These are phyloP conservation scores for Tolypocladium paradoxum DNA, from an alignment of 2,329 filamentous ascomycete species.

Conservation along the genomic window DNA sequence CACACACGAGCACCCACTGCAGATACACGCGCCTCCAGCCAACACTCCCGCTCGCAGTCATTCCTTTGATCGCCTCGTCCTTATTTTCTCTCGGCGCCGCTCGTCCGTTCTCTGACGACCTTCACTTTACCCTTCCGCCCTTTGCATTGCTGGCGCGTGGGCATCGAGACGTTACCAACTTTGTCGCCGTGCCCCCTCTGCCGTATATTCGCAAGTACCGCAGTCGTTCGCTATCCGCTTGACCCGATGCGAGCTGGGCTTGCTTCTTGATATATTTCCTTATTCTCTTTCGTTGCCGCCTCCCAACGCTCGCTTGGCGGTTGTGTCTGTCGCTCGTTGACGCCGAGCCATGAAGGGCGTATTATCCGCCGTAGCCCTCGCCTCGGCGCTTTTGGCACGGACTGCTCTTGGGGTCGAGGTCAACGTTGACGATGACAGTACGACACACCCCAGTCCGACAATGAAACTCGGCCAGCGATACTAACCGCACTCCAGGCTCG, in stretches of 20 bases:
- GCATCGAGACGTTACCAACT: not conserved
- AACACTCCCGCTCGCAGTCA: not conserved
- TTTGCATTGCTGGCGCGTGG: not conserved
- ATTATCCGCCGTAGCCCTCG: slow-evolving; percentile 2
- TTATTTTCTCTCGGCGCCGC: not conserved
- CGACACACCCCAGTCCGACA: not conserved
- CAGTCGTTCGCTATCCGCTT: not conserved
- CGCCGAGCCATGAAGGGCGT: slow-evolving; percentile 1
- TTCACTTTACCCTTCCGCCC: not conserved
- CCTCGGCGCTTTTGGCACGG: slow-evolving; percentile 5
- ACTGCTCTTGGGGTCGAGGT: slow-evolving; percentile 17
- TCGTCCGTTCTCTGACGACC: not conserved
- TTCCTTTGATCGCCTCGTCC: not conserved
- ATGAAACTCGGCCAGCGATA: not conserved
- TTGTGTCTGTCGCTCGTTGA: not conserved
- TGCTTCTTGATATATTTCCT: not conserved
- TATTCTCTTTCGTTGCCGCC: not conserved
- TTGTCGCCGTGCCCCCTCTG: not conserved
- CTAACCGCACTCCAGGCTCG: slow-evolving; percentile 27
- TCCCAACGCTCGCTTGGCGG: not conserved
- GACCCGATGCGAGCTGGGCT: not conserved
- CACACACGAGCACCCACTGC: not conserved
- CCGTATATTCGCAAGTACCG: not conserved
- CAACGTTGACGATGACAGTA: slow-evolving; percentile 21
- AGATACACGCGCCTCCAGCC: not conserved